These are phyloP conservation scores for Puccinia coronata DNA, from an alignment of 1,284 basidiomycete genomes.

Conservation along the genomic window DNA sequence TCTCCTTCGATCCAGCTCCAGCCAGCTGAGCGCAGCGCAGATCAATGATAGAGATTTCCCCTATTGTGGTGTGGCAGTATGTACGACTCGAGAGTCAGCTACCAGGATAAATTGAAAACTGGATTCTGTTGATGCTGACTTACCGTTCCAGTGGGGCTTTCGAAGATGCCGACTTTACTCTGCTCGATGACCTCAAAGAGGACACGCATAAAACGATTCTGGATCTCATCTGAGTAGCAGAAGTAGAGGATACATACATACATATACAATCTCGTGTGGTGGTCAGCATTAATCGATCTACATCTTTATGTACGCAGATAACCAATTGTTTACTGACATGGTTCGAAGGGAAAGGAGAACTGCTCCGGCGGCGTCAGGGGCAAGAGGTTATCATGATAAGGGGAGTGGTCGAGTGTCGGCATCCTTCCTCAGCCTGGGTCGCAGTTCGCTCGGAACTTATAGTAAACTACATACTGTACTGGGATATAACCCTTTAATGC, in stretches of 20 bases:
- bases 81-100: no score
- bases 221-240: conserved; percentile 71
- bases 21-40: conserved; percentile 60
- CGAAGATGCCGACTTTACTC: conserved; percentile 70
- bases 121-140: conserved; percentile 63
- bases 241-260: no score
- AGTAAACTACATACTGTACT: no score
- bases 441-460: no score
- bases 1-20: conserved; percentile 55
- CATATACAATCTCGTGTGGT: no score
- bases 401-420: background rate
- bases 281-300: no score
- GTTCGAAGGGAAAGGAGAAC: conserved; percentile 43
- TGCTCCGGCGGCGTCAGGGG: conserved; percentile 18
- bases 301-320: background rate
- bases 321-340: conserved; percentile 24
- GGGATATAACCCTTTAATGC: no score
- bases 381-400: conserved; percentile 15
- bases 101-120: conserved; percentile 25
- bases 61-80: conserved; percentile 31
- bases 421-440: no score
- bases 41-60: conserved; percentile 61
- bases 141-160: conserved; percentile 62
- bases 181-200: conserved; percentile 78
- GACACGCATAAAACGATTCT: conserved; percentile 82